Conservation (phyloP, 768 basidiomycete genomes). For the Boletus rubroflammeus region DNA sequence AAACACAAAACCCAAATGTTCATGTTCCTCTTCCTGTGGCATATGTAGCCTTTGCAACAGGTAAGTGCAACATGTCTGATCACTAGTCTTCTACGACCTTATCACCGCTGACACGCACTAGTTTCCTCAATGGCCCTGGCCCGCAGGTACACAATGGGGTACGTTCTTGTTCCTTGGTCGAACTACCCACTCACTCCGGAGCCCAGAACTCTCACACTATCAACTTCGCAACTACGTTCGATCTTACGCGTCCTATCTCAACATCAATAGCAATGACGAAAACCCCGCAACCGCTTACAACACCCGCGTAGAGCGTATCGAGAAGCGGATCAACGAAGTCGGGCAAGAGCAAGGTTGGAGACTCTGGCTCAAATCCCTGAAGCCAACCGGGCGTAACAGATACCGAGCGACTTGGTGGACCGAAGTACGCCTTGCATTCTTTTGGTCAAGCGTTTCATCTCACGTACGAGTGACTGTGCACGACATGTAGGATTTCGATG, state of each 20-base stretch:
- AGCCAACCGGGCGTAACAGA: conserved; percentile 8
- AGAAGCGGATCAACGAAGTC: conserved; percentile 33
- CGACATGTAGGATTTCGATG: conserved; percentile 12
- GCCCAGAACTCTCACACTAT: conserved; percentile 31
- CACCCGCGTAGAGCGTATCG: conserved; percentile 45
- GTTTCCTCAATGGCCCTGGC: conserved; percentile 18
- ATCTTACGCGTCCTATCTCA: conserved; percentile 13
- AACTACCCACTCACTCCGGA: background rate
- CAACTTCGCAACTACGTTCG: conserved; percentile 33
- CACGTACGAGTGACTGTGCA: background rate
- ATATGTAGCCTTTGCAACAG: conserved; percentile 1
- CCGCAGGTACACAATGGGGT: conserved; percentile 14
- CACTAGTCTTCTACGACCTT: background rate
- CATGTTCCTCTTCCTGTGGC: background rate
- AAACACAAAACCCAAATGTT: background rate
- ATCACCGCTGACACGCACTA: background rate
- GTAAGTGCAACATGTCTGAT: background rate
- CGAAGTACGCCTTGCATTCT: conserved; percentile 5
- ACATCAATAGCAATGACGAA: conserved; percentile 32
- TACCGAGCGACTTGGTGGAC: conserved; percentile 33
- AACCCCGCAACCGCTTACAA: conserved; percentile 40
- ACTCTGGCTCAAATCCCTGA: conserved; percentile 9
- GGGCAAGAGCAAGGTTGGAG: conserved; percentile 12
- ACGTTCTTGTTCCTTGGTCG: background rate
- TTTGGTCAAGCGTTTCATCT: background rate